Evolutionary conservation across 768 basidiomycete species (phyloP).

Genomic region (Coprinellus aureogranulatus): DNA sequence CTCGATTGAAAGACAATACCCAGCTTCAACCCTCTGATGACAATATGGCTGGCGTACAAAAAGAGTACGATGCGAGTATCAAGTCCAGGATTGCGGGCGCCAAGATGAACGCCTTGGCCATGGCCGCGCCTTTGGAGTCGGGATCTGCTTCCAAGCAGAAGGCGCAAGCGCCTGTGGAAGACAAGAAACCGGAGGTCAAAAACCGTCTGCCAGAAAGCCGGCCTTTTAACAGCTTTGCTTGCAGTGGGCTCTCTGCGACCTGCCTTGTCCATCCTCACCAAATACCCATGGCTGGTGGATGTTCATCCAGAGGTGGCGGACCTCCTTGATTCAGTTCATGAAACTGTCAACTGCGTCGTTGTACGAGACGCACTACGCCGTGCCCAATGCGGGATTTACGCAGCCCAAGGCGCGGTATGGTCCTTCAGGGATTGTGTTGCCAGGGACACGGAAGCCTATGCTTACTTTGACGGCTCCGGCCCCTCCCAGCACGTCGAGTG

Average conservation of each 20-base stretch:
- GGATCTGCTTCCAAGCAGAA: constrained; percentile 38
- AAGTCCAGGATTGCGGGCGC: constrained; percentile 65
- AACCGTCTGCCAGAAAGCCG: constrained; percentile 71
- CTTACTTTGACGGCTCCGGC: constrained; percentile 79
- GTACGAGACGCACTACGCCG: constrained; percentile 52
- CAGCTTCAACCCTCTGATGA: constrained; percentile 58
- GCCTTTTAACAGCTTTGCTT: constrained; percentile 75
- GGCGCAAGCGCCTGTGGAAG: constrained; percentile 36
- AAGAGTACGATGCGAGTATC: constrained; percentile 64
- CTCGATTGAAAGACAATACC: not conserved
- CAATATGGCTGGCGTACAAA: constrained; percentile 66
- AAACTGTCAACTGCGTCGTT: constrained; percentile 66
- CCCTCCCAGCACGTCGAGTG: constrained; percentile 71
- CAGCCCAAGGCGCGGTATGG: constrained; percentile 66
- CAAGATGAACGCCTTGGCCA: constrained; percentile 73
- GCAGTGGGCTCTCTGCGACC: constrained; percentile 81
- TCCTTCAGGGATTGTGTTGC: constrained; percentile 48
- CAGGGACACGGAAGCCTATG: constrained; percentile 57
- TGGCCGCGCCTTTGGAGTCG: constrained; percentile 79
- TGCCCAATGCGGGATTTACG: constrained; percentile 60
- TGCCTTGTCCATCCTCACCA: constrained; percentile 73
- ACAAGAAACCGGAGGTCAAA: constrained; percentile 45
- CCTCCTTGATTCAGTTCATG: constrained; percentile 73
- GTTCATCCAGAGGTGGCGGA: constrained; percentile 83
- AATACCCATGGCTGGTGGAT: constrained; percentile 83